Evolutionary conservation across 768 basidiomycete species (phyloP).

Genomic region (Kwoniella mangroviensis): DNA sequence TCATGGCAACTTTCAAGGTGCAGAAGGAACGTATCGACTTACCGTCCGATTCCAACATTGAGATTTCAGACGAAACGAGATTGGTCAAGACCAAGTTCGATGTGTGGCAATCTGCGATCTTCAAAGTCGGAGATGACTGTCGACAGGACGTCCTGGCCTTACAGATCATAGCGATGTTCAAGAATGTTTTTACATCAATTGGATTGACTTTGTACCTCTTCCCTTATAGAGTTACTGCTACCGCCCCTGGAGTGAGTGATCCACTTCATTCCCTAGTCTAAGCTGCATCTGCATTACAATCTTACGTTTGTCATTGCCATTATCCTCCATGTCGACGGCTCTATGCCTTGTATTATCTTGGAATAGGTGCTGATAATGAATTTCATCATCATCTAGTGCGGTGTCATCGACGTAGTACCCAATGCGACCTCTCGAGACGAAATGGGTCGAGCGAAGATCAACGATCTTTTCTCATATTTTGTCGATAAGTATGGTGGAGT

Average conservation of each 20-base stretch:
- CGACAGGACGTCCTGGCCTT: slow-evolving; percentile 97
- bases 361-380: background rate
- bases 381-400: slow-evolving; percentile 67
- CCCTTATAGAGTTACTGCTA: slow-evolving; percentile 96
- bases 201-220: slow-evolving; percentile 89
- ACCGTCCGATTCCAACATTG: slow-evolving; percentile 72
- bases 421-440: slow-evolving; percentile 97
- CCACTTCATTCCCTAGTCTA: too few species aligned
- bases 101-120: slow-evolving; percentile 96
- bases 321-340: background rate
- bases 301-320: too few species aligned
- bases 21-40: slow-evolving; percentile 77
- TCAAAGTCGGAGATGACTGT: slow-evolving; percentile 99
- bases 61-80: slow-evolving; percentile 62
- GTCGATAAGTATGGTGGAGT: slow-evolving; percentile 87
- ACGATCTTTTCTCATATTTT: slow-evolving; percentile 93
- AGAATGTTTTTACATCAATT: slow-evolving; percentile 88
- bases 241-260: slow-evolving; percentile 82
- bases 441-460: slow-evolving; percentile 98
- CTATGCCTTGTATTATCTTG: background rate
- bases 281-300: too few species aligned
- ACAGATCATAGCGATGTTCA: slow-evolving; percentile 99
- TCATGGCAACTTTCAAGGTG: slow-evolving; percentile 99
- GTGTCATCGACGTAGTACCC: slow-evolving; percentile 97
- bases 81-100: slow-evolving; percentile 65